phyloP scores from a whole-genome alignment of 1,139 yeast genomes.

The Geotrichum candidum region DNA sequence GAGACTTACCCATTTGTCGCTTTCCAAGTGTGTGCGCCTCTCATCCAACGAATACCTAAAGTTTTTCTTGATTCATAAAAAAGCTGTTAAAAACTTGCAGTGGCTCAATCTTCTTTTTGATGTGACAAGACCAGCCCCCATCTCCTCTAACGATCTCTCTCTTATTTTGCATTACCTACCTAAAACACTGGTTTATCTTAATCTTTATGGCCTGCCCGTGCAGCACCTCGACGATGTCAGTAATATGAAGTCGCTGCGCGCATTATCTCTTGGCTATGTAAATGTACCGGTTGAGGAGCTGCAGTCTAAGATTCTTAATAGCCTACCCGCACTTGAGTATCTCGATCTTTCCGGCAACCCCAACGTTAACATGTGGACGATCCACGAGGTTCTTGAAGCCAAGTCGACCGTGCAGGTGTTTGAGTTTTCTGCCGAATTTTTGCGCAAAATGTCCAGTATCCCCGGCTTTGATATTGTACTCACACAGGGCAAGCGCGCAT shows the following conservation, averaged over 20 bases:
- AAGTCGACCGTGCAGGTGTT: slow-evolving; percentile 35
- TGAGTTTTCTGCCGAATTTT: slow-evolving; percentile 37
- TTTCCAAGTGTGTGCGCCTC: slow-evolving; percentile 71
- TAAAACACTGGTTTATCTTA: slow-evolving; percentile 47
- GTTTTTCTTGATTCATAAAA: slow-evolving; percentile 66
- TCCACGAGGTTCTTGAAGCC: slow-evolving; percentile 45
- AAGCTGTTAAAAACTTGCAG: slow-evolving; percentile 49
- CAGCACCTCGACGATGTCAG: slow-evolving; percentile 51
- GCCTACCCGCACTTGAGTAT: slow-evolving; percentile 34
- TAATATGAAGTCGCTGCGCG: slow-evolving; percentile 45
- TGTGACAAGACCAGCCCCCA: slow-evolving; percentile 57
- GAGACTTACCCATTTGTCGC: slow-evolving; percentile 65
- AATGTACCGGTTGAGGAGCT: slow-evolving; percentile 47
- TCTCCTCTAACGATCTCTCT: slow-evolving; percentile 40
- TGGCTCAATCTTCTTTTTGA: slow-evolving; percentile 80
- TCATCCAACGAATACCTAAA: slow-evolving; percentile 69
- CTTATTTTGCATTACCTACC: slow-evolving; percentile 41
- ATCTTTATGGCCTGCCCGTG: slow-evolving; percentile 71
- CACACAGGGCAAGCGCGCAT: slow-evolving; percentile 70
- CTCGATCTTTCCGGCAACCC: slow-evolving; percentile 51
- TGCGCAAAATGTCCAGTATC: slow-evolving; percentile 27
- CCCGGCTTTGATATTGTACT: slow-evolving; percentile 44
- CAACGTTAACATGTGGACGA: slow-evolving; percentile 45
- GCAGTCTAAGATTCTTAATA: slow-evolving; percentile 41
- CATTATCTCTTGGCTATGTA: slow-evolving; percentile 59